Evolutionary conservation across 768 basidiomycete species (phyloP).

Genomic region (Tylopilus subfusipes): DNA sequence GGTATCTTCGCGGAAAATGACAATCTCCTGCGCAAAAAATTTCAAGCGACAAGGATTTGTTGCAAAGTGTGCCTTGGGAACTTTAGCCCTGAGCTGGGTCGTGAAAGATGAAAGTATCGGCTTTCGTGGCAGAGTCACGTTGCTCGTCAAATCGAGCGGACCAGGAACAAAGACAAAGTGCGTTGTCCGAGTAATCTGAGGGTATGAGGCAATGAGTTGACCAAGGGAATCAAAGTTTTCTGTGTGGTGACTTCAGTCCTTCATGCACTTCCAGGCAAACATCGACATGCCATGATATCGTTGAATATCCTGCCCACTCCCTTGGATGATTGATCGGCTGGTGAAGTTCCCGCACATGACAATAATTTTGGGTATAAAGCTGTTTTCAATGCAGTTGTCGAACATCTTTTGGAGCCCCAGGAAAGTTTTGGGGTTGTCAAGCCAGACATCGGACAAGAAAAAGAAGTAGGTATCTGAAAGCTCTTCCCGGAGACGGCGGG

Average conservation of each 20-base stretch:
- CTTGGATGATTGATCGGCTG: conserved; percentile 74
- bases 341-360: conserved; percentile 96
- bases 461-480: conserved; percentile 81
- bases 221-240: conserved; percentile 87
- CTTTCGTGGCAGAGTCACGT: conserved; percentile 75
- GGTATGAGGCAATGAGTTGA: conserved; percentile 80
- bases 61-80: conserved; percentile 80
- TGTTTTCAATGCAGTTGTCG: conserved; percentile 83
- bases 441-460: conserved; percentile 93
- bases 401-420: conserved; percentile 80
- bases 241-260: conserved; percentile 29
- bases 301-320: conserved; percentile 73
- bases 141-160: conserved; percentile 83
- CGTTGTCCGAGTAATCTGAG: conserved; percentile 68
- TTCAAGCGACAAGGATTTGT: conserved; percentile 93
- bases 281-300: conserved; percentile 71
- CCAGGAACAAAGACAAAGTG: conserved; percentile 96
- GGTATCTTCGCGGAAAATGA: conserved; percentile 86
- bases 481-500: conserved; percentile 61
- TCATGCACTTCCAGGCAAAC: neutral
- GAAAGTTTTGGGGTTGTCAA: conserved; percentile 85
- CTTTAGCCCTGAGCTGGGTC: conserved; percentile 59
- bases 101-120: conserved; percentile 76
- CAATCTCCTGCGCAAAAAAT: conserved; percentile 94
- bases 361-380: conserved; percentile 83